Percentiles rank a stretch among this genome's conserved stretches.
phyloP scores from a whole-genome alignment of 148 eudicot genomes.

The Fagopyrum homotropicum region DNA sequence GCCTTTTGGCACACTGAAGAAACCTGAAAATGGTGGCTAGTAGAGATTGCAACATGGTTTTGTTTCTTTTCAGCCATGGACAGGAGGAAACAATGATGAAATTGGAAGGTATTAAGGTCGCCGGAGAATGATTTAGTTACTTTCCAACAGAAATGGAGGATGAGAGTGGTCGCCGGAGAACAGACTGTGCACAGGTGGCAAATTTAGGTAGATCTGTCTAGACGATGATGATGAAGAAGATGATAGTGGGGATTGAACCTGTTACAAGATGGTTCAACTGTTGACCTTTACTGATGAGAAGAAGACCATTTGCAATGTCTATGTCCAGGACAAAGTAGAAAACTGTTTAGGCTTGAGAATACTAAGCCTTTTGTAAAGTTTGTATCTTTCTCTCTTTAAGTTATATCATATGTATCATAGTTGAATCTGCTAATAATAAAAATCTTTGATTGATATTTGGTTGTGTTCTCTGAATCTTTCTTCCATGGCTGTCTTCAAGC shows the following conservation, averaged over 20 bases:
- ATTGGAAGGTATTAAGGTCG: background rate
- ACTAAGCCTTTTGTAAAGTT: background rate
- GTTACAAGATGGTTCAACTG: background rate
- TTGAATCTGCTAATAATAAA: constrained; percentile 4
- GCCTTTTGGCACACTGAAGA: constrained; percentile 39
- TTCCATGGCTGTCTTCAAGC: constrained; percentile 8
- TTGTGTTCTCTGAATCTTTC: background rate
- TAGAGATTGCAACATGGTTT: background rate
- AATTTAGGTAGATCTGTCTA: background rate
- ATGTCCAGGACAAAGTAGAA: background rate
- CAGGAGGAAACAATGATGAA: background rate
- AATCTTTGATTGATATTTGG: background rate
- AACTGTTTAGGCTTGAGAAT: background rate
- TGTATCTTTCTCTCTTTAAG: background rate
- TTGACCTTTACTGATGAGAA: background rate
- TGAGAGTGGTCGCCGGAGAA: background rate
- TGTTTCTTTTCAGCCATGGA: constrained; percentile 2
- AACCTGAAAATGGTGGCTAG: background rate
- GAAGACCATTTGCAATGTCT: background rate
- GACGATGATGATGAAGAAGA: constrained; percentile 7
- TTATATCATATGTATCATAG: constrained; percentile 11
- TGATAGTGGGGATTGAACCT: background rate
- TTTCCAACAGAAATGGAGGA: background rate
- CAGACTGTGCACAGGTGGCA: background rate
- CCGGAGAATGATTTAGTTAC: background rate